Conservation (phyloP, 305 asterid species). For the Solanum chacoense region DNA sequence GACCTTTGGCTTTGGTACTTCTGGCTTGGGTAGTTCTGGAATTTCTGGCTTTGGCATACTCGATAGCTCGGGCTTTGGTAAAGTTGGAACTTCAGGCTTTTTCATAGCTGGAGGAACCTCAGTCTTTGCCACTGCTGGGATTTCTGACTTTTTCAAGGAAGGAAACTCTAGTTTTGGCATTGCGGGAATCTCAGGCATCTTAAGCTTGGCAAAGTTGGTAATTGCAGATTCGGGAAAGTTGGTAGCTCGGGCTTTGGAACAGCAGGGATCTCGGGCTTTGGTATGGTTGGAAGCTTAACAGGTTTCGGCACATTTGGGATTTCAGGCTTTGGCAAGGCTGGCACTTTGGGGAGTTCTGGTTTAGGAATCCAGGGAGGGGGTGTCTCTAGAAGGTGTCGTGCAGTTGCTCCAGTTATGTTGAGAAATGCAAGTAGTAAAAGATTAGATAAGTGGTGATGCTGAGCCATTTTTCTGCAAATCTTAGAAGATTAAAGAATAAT, state of each 20-base stretch:
- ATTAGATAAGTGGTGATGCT: not conserved
- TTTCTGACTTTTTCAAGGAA: not conserved
- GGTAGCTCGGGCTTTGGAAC: not conserved
- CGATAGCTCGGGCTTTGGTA: not conserved
- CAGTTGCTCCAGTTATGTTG: not conserved
- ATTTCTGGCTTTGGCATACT: not conserved
- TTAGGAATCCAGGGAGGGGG: not conserved
- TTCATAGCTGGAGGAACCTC: slow-evolving; percentile 3
- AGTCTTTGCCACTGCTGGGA: slow-evolving; percentile 5
- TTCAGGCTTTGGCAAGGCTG: not conserved
- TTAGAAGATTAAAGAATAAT: not conserved
- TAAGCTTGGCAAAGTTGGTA: not conserved
- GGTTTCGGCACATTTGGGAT: not conserved
- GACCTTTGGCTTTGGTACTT: not conserved
- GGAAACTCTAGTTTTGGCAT: slow-evolving; percentile 22
- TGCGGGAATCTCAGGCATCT: slow-evolving; percentile 3
- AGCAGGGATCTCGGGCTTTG: not conserved
- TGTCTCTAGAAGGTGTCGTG: slow-evolving; percentile 16
- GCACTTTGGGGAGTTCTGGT: slow-evolving; percentile 4
- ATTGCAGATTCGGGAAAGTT: not conserved
- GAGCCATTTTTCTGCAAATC: not conserved
- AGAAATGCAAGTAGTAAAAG: not conserved
- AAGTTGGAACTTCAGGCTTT: slow-evolving; percentile 7
- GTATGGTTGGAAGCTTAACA: not conserved
- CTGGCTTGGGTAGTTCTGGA: not conserved